A percentile compares a stretch with the other conserved stretches of the same genome.
These are phyloP conservation scores for Rhizopogon vesiculosus DNA, from an alignment of 768 basidiomycete genomes.

Conservation along the genomic window DNA sequence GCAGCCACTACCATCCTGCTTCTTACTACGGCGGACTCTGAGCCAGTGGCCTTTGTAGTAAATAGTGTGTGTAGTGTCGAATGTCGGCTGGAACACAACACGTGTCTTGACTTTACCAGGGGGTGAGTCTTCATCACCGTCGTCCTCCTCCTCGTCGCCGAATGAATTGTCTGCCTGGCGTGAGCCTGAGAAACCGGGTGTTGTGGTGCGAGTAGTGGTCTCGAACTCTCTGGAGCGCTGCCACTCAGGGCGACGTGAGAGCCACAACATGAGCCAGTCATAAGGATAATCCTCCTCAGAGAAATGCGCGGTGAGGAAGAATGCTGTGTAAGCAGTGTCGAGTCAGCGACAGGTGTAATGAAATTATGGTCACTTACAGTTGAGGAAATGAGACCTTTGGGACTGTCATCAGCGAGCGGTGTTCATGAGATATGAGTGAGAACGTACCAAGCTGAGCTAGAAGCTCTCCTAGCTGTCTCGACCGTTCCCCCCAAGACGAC, in stretches of 20 bases:
- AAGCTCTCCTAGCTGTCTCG: slow-evolving; percentile 78
- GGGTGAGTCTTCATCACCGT: slow-evolving; percentile 43
- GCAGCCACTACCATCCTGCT: slow-evolving; percentile 62
- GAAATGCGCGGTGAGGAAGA: slow-evolving; percentile 89
- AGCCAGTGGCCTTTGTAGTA: slow-evolving; percentile 85
- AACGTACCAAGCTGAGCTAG: slow-evolving; percentile 75
- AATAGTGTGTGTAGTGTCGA: slow-evolving; percentile 86
- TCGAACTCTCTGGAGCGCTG: slow-evolving; percentile 87
- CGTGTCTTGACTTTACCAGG: slow-evolving; percentile 70
- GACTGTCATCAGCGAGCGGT: slow-evolving; percentile 9
- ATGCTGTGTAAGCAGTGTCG: slow-evolving; percentile 38
- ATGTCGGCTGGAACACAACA: slow-evolving; percentile 84
- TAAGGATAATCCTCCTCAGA: slow-evolving; percentile 88
- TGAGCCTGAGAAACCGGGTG: slow-evolving; percentile 48
- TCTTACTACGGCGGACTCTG: slow-evolving; percentile 65
- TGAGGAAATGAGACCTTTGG: slow-evolving; percentile 76
- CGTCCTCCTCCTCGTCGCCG: slow-evolving; percentile 39
- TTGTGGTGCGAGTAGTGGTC: slow-evolving; percentile 73
- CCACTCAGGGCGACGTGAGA: slow-evolving; percentile 83
- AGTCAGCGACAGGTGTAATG: slow-evolving; percentile 3
- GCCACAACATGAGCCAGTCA: slow-evolving; percentile 90
- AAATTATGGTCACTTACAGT: slow-evolving; percentile 51
- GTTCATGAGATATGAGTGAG: background rate
- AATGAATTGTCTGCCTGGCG: slow-evolving; percentile 52
- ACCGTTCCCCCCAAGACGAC: slow-evolving; percentile 87